A percentile compares a stretch with the other conserved stretches of the same genome.
These are phyloP conservation scores for Oryza meyeriana DNA, from an alignment of 176 grass and related monocot species.

Conservation along the genomic window DNA sequence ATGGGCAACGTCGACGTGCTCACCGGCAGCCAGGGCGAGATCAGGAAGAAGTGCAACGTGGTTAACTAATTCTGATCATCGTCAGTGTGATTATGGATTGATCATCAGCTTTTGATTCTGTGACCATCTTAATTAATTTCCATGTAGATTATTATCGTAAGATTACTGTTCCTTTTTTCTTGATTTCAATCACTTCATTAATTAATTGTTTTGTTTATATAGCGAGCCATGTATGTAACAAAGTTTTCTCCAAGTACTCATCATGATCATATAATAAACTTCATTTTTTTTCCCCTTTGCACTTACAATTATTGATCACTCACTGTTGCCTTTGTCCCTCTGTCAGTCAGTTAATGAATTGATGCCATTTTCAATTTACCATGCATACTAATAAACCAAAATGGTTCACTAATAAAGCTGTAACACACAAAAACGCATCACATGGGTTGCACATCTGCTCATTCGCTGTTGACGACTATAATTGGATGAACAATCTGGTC, in stretches of 20 bases:
- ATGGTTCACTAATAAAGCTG: background rate
- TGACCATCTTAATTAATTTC: background rate
- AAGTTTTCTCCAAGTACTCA: constrained; percentile 4
- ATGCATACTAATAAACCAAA: background rate
- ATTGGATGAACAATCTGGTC: constrained; percentile 10
- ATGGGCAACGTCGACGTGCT: constrained; percentile 57
- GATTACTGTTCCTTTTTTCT: background rate
- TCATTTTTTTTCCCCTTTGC: background rate
- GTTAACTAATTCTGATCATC: constrained; percentile 35
- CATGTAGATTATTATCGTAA: constrained; percentile 14
- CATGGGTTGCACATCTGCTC: constrained; percentile 20
- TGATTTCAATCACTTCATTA: background rate
- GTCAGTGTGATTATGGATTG: background rate
- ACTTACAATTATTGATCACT: background rate
- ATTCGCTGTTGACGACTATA: constrained; percentile 6
- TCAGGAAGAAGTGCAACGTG: constrained; percentile 64
- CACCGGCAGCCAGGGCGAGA: constrained; percentile 58
- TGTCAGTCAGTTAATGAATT: background rate
- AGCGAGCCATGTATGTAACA: constrained; percentile 5
- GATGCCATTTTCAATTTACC: background rate
- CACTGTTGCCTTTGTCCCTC: background rate
- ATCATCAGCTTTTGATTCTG: background rate
- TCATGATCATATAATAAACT: constrained; percentile 22
- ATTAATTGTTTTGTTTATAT: constrained; percentile 41
- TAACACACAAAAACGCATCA: constrained; percentile 14